phyloP scores from a whole-genome alignment of 768 basidiomycete species.

The Serendipita sp. region DNA sequence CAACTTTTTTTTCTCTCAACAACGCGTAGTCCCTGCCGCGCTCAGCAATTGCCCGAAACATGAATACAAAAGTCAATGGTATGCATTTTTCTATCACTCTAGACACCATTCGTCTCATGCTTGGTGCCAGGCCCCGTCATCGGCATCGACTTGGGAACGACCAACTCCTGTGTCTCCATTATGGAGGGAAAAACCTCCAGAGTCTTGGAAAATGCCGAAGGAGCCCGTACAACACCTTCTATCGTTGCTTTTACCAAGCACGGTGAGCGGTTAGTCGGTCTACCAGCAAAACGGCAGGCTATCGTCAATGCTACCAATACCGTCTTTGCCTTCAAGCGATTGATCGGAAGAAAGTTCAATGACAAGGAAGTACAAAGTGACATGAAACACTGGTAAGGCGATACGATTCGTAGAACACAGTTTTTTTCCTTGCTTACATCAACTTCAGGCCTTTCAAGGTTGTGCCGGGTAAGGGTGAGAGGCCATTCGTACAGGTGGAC shows the following conservation, averaged over 20 bases:
- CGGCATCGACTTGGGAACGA: slow-evolving; percentile 93
- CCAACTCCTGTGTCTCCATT: slow-evolving; percentile 79
- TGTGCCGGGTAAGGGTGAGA: slow-evolving; percentile 49
- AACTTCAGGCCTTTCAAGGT: slow-evolving; percentile 61
- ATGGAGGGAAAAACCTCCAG: slow-evolving; percentile 93
- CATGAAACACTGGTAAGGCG: slow-evolving; percentile 57
- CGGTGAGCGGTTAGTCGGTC: slow-evolving; percentile 87
- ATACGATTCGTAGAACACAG: neutral
- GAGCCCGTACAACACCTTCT: slow-evolving; percentile 93
- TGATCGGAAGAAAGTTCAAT: slow-evolving; percentile 83
- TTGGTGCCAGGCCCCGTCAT: slow-evolving; percentile 54
- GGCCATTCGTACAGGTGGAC: slow-evolving; percentile 72
- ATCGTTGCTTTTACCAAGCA: slow-evolving; percentile 98
- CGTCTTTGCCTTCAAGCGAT: slow-evolving; percentile 83
- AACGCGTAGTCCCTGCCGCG: slow-evolving; percentile 31
- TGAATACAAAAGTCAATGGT: slow-evolving; percentile 92
- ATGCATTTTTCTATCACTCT: slow-evolving; percentile 13
- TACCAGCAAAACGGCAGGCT: slow-evolving; percentile 93
- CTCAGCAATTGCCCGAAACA: slow-evolving; percentile 68
- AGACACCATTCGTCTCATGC: neutral
- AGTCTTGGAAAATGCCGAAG: slow-evolving; percentile 95
- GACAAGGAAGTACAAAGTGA: slow-evolving; percentile 92
- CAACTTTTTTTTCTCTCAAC: slow-evolving; percentile 9
- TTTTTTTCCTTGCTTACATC: neutral
- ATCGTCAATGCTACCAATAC: slow-evolving; percentile 92